Base-by-base conservation (phyloP, 345 rosid species). In the Adansonia digitata region DNA sequence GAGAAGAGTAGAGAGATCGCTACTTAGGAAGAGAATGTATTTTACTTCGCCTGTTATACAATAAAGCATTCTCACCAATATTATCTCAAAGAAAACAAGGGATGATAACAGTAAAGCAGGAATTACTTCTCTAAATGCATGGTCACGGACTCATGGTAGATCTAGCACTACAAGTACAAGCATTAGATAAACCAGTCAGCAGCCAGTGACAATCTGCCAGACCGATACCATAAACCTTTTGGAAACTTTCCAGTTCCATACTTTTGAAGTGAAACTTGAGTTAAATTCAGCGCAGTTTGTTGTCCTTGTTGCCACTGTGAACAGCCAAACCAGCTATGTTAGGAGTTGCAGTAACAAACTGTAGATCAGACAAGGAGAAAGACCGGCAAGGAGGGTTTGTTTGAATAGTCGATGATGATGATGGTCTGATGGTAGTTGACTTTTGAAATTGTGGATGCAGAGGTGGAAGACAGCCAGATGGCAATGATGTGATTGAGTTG, bases 331-430 rank as follows among this genome's bases (percentile, higher is more conserved):
- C 46, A 14, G 67, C 35, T 34, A 62, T 27, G 12, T 70, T 71
- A 27, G 51, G 62, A 60, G 72, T 45, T 64, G 74, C 43, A 35
- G 73, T 84, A 76, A 75, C 74, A 76, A 67, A 74, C 24, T 80
- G 86, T 14, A 80, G 77, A 74, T 86, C 86, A 8, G 85, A 80
- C 56, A 82, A 27, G 31, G 87, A 86, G 61, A 84, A 81, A 51
- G 84, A 83, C 17, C 82, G 85, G 67, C 85, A 77, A 45, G 80
- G 75, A 40, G 79, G 55, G 52, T 24, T 82, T 49, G 39, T 27
- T 34, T 18, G 77, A 48, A 71, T 71, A 45, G 75, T 74, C 0
- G 77, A 68, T 0, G 48, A 67, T 40, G 77, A 74, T 40, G 77
- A 52, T 45, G 81, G 53, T 43, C 20, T 67, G 42, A 51, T 68